phyloP scores from a whole-genome alignment of 2,329 filamentous ascomycete genomes.

The Blastomyces parvus region DNA sequence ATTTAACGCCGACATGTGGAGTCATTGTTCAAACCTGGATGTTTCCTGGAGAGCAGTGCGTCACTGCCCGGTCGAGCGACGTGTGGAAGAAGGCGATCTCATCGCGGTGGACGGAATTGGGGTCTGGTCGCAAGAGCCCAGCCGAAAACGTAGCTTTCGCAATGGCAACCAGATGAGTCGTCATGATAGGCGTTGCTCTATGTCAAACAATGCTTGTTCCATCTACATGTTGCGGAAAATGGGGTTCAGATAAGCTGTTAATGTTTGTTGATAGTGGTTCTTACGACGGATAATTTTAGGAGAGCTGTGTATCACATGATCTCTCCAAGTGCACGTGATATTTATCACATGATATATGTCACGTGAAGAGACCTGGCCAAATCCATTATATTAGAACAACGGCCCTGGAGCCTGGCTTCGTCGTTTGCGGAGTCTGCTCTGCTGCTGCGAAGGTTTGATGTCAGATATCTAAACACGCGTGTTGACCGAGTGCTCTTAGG shows the following conservation, averaged over 20 bases:
- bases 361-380: too few species aligned
- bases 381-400: too few species aligned
- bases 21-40: slow-evolving; percentile 66
- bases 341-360: too few species aligned
- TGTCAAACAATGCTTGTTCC: not conserved
- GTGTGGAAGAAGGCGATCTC: slow-evolving; percentile 61
- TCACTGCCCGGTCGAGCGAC: slow-evolving; percentile 54
- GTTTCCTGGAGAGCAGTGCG: slow-evolving; percentile 67
- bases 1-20: slow-evolving; percentile 20
- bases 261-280: not conserved
- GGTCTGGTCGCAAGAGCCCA: slow-evolving; percentile 63
- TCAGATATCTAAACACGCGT: not conserved
- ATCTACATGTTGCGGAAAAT: not conserved
- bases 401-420: too few species aligned
- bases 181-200: slow-evolving; percentile 40
- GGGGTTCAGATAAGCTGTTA: not conserved
- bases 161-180: slow-evolving; percentile 62
- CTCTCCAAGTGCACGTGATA: not conserved
- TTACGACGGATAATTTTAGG: too few species aligned
- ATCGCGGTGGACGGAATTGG: slow-evolving; percentile 57
- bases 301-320: not conserved
- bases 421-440: not conserved
- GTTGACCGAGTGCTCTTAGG: not conserved
- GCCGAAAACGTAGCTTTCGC: slow-evolving; percentile 70
- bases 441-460: not conserved